Base-by-base conservation (phyloP, 352 stramenopile species). In the Pythium apleroticum region DNA sequence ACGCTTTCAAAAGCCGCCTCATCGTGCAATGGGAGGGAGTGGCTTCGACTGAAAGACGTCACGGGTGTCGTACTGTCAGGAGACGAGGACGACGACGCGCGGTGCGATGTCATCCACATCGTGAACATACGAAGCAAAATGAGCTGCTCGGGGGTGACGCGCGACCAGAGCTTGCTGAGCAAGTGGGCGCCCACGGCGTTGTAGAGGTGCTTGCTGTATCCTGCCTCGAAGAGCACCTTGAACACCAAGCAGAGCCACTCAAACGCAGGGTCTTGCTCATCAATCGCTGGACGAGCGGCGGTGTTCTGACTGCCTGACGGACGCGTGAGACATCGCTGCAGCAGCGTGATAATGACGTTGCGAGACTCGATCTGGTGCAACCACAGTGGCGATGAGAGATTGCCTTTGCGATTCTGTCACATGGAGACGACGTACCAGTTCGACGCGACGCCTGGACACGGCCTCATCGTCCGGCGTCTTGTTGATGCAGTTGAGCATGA, bases 221-320 rank as follows among this genome's bases (percentile, higher is more conserved):
- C 69, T 7, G 73, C 64, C 19, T 74, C 68, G 43, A 93, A 91
- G 4, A 91, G 71, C 9, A 80, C 63, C 17, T 74, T 70, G 60
- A 94, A 94, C 7, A 93, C 45, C 43, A 84, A 57, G 33, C 72
- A 86, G 27, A 94, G 84, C 86, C 86, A 94, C 60, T 94, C 86
- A 24, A 93, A 91, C 22, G 84, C 84, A 22, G 84, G 77, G 33
- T 94, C 84, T 17, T 81, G 35, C 3, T 80, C 61, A 58, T 87
- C 72, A 15, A 64, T 46, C 7, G n/a, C 25, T 14, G 48, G 30
- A 6, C 35, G 24, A 1, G 33, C 7, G 14, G 41, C n/a, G 10
- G 45, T 5, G 12, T 4, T 15, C 41, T 30, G 0, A 37, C 59
- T 41, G 0, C 58, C 71, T 19, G 46, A 37, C 22, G 74, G 72